These are phyloP conservation scores for Hamamelis virginiana DNA, from an alignment of 164 flowering plant genomes.

Conservation along the genomic window DNA sequence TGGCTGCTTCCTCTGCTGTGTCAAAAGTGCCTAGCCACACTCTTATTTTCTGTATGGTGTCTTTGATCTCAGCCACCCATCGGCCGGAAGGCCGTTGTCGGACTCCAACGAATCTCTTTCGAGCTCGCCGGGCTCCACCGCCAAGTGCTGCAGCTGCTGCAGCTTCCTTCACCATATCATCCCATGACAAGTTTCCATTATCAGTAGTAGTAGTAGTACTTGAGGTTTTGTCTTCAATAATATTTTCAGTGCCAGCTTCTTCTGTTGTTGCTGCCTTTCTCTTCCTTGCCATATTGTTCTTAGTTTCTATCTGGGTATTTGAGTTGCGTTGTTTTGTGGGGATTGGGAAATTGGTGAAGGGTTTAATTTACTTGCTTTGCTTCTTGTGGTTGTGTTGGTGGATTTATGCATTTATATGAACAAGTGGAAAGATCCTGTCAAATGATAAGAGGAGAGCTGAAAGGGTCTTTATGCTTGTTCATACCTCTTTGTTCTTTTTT, in stretches of 20 bases:
- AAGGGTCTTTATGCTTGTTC: conserved; percentile 28
- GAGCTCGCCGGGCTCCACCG: conserved; percentile 40
- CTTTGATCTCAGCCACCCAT: conserved; percentile 66
- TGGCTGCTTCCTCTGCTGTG: conserved; percentile 64
- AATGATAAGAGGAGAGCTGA: conserved; percentile 16
- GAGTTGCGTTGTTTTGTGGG: conserved; percentile 3
- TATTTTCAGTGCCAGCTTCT: too few relatives aligned
- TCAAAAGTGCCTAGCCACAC: conserved; percentile 65
- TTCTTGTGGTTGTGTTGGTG: neutral
- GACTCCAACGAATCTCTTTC: conserved; percentile 55
- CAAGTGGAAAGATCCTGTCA: conserved; percentile 20
- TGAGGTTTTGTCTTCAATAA: conserved; percentile 13
- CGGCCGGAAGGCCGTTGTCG: conserved; percentile 60
- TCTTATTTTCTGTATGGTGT: conserved; percentile 58
- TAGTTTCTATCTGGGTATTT: too few relatives aligned
- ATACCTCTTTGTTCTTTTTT: conserved; percentile 19
- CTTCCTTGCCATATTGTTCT: conserved; percentile 38
- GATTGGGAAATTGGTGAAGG: neutral
- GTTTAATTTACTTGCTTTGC: neutral
- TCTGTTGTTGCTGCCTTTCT: too few relatives aligned
- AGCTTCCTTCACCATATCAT: conserved; percentile 49
- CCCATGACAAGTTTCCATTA: conserved; percentile 33
- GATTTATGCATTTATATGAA: conserved; percentile 13
- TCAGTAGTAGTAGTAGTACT: neutral
- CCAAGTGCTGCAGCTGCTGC: conserved; percentile 32